Conservation (phyloP, 192 early-diverging fungal genomes). For the Gamsiella multidivaricata region DNA sequence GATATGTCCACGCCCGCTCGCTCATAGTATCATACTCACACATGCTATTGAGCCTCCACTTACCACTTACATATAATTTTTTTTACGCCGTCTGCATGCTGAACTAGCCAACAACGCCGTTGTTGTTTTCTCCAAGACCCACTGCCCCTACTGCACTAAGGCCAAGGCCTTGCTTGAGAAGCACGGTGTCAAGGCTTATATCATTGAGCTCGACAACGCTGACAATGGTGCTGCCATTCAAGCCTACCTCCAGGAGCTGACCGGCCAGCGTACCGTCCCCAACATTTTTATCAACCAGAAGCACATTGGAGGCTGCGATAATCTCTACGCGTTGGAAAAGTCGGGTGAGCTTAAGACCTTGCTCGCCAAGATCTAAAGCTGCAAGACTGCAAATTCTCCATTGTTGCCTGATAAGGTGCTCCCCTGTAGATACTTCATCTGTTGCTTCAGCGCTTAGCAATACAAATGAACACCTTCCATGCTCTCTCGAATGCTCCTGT, state of each 20-base stretch:
- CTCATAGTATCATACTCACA: too few relatives aligned
- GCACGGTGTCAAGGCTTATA: conserved; percentile 49
- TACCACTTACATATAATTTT: not conserved
- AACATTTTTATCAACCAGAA: conserved; percentile 75
- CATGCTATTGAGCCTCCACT: not conserved
- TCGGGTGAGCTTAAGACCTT: conserved; percentile 59
- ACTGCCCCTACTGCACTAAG: conserved; percentile 74
- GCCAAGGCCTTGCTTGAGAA: conserved; percentile 62
- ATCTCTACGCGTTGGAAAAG: conserved; percentile 56
- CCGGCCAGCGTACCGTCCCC: conserved; percentile 79
- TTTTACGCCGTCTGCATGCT: not conserved
- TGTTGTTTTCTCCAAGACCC: conserved; percentile 82
- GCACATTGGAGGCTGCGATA: conserved; percentile 76
- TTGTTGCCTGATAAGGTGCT: too few relatives aligned
- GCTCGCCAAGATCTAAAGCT: conserved; percentile 50
- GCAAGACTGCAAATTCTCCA: too few relatives aligned
- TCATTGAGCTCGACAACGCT: conserved; percentile 66
- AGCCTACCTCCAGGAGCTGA: conserved; percentile 62
- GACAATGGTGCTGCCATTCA: conserved; percentile 69
- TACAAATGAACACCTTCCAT: too few relatives aligned
- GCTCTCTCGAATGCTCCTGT: too few relatives aligned
- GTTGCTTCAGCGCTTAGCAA: too few relatives aligned
- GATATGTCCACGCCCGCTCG: too few relatives aligned
- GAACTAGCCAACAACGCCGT: conserved; percentile 53
- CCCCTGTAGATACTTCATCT: too few relatives aligned